Evolutionary conservation across 2,329 filamentous ascomycete genomes (phyloP).

Genomic region (Alternaria sp.): DNA sequence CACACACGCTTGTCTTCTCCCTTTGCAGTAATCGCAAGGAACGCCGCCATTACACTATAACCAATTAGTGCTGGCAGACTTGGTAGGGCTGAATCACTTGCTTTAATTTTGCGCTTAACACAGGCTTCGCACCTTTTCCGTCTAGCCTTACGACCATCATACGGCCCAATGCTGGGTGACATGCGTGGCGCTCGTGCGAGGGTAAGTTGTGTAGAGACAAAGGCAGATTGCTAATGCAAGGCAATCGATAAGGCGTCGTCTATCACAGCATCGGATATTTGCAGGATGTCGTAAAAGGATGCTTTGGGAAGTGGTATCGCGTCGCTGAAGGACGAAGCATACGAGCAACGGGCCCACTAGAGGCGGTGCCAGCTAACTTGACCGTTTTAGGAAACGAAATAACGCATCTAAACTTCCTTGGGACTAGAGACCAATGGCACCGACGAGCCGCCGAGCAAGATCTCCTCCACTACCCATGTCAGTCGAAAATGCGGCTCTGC

Average conservation of each 20-base stretch:
- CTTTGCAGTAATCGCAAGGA: conserved; percentile 29
- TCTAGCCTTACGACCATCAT: conserved; percentile 36
- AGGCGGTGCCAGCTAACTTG: conserved; percentile 3
- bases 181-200: conserved; percentile 2
- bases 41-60: conserved; percentile 30
- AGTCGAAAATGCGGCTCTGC: not conserved
- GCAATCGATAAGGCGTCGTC: not conserved
- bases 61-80: not conserved
- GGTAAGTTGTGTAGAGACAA: not conserved
- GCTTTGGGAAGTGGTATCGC: not conserved
- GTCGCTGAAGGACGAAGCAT: not conserved
- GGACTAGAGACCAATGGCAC: not conserved
- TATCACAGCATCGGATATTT: not conserved
- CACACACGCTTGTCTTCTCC: conserved; percentile 22
- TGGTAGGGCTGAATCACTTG: not conserved
- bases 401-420: conserved; percentile 21
- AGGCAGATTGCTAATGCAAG: not conserved
- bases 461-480: not conserved
- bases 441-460: not conserved
- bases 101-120: conserved; percentile 35
- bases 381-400: conserved; percentile 23
- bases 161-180: conserved; percentile 27
- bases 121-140: conserved; percentile 35
- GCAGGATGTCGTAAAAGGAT: not conserved
- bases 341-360: not conserved